Evolutionary conservation across 139 green algal genomes (phyloP), one percentile per base, ranked within the genome.

Genomic region (Raphidocelis subcapitata): DNA sequence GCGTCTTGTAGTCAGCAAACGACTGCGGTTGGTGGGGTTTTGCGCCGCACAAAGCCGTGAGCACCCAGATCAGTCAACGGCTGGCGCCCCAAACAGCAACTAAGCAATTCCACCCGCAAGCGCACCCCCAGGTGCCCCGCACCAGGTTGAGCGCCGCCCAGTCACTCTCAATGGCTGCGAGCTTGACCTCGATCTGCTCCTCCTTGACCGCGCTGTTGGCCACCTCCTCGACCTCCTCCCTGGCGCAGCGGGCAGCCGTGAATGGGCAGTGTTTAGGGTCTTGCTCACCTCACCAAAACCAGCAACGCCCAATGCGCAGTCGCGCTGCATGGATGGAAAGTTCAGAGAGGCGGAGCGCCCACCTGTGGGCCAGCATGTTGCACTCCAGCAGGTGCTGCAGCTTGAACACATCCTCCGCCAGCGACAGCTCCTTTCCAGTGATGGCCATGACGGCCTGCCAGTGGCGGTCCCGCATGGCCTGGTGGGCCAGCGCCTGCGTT

Each of bases 1-100:
- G 83, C 2, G 84, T 90, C 85, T 98, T 98, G 89, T 97, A 96
- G 62, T 95, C 90, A 26, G 85, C 83, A 77, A 98, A 98, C 26
- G 67, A 49, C 41, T 49, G 41, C 41, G 41, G 41, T 49, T 49
- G 8, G 41, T n/a, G n/a, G n/a, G n/a, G n/a, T n/a, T n/a, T n/a
- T n/a, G n/a, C n/a, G n/a, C n/a, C n/a, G n/a, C n/a, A n/a, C n/a
- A n/a, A n/a, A n/a, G n/a, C n/a, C n/a, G n/a, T n/a, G n/a, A n/a
- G n/a, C n/a, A n/a, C n/a, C n/a, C n/a, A n/a, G n/a, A n/a, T n/a
- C n/a, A n/a, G n/a, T n/a, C n/a, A n/a, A n/a, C n/a, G n/a, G n/a
- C n/a, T n/a, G n/a, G n/a, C n/a, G n/a, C n/a, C n/a, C n/a, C n/a
- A n/a, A n/a, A n/a, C n/a, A n/a, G n/a, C n/a, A n/a, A n/a, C n/a